These are phyloP conservation scores for Oxytropis ochrocephala DNA, from an alignment of 306 rosid species.

Conservation along the genomic window DNA sequence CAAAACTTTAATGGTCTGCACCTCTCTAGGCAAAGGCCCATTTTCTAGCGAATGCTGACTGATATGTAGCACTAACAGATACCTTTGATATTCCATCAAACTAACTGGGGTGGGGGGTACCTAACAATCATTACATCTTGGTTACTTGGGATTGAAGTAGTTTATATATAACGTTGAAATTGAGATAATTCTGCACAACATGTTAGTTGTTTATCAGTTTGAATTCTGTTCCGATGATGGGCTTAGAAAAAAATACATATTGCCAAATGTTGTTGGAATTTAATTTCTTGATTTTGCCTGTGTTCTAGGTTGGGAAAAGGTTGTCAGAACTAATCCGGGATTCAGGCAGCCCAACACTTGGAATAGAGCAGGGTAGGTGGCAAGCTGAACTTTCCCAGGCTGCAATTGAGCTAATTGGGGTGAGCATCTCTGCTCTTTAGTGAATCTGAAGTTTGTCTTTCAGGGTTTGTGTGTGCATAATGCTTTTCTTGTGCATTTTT, in stretches of 20 bases:
- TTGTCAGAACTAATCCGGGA: conserved; percentile 89
- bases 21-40: not conserved
- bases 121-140: not conserved
- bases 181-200: not conserved
- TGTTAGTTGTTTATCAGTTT: not conserved
- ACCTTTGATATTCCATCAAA: not conserved
- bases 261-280: not conserved
- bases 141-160: not conserved
- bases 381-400: conserved; percentile 97
- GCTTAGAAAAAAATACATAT: not conserved
- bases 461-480: not conserved
- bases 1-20: not conserved
- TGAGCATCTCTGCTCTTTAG: conserved; percentile 25
- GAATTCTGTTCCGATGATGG: not conserved
- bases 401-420: conserved; percentile 94
- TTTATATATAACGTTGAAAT: not conserved
- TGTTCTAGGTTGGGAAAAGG: conserved; percentile 87
- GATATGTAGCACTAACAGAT: not conserved
- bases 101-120: not conserved
- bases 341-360: conserved; percentile 73
- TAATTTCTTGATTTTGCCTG: not conserved
- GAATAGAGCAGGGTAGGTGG: conserved; percentile 97
- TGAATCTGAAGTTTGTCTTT: not conserved
- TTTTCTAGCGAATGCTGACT: not conserved
- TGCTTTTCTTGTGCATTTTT: conserved; percentile 1